These are phyloP conservation scores for Chaetoscypha palmicola DNA, from an alignment of 2,329 filamentous ascomycete genomes.

Conservation along the genomic window DNA sequence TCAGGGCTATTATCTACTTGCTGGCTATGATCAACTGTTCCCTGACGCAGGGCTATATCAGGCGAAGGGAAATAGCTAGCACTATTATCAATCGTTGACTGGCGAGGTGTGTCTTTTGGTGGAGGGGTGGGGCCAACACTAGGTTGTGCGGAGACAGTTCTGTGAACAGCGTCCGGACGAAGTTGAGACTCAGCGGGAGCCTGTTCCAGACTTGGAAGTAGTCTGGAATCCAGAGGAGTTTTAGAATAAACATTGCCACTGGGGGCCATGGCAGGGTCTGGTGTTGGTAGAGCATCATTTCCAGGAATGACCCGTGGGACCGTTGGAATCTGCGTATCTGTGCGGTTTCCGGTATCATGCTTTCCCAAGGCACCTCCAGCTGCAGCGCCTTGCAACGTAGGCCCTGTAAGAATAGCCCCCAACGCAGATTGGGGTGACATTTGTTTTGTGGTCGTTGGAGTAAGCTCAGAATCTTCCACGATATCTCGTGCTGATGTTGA, in stretches of 20 bases:
- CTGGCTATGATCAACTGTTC: conserved; percentile 4
- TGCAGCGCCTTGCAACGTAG: conserved; percentile 36
- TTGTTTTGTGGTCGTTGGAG: conserved; percentile 23
- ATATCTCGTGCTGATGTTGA: not conserved
- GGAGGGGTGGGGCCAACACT: conserved; percentile 40
- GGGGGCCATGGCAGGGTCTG: conserved; percentile 20
- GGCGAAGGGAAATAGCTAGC: conserved; percentile 15
- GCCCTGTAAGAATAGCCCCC: conserved; percentile 21
- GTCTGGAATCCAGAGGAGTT: conserved; percentile 20
- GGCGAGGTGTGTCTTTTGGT: conserved; percentile 35
- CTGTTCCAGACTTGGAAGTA: conserved; percentile 19
- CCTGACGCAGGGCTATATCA: conserved; percentile 11
- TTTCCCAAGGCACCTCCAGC: conserved; percentile 40
- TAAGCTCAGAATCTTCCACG: conserved; percentile 18
- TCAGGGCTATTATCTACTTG: conserved; percentile 7
- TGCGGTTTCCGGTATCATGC: conserved; percentile 11
- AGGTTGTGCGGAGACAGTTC: conserved; percentile 29
- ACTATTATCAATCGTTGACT: conserved; percentile 2
- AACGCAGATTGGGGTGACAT: conserved; percentile 14
- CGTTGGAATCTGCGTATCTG: not conserved
- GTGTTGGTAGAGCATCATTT: conserved; percentile 17
- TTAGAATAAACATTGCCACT: conserved; percentile 22
- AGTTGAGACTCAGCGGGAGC: conserved; percentile 20
- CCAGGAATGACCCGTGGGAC: not conserved
- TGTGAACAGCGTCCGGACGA: conserved; percentile 21